Base-by-base conservation (phyloP, 2,329 filamentous ascomycete species). In the Curvularia sp. region DNA sequence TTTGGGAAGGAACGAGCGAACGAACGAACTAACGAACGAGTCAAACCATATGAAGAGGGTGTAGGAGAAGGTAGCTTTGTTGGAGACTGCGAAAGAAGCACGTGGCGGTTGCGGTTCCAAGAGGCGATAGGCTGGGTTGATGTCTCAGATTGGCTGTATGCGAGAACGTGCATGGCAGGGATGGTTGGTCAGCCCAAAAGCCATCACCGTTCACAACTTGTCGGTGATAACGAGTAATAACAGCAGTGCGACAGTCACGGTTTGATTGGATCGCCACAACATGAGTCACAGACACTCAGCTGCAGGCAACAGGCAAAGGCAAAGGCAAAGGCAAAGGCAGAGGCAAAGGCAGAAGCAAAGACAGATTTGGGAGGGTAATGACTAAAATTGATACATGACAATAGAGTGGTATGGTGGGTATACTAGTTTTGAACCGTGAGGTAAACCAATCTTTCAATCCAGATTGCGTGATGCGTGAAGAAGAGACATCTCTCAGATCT, bases 361-460 rank as follows among this genome's bases (percentile, higher is more conserved):
- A 33, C 26, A 8, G 44, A 6, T 43, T 43, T 43, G 2, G 28
- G 26, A 26, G 43, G 39, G 38, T 48, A 49, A 8, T 53, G 15
- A 22, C 9, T 47, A 26, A 54, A 54, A 67, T 65, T 66, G 66
- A 61, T 66, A 62, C 57, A 67, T 58, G 49, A 33, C 47, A 59
- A 61, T 57, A 60, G 55, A 67, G 58, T 58, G 63, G 63, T 62
- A 63, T 64, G 61, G 30, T 66, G 67, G 65, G 67, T 64, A 65
- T 61, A 61, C 60, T 70, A 66, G 57, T 71, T 72, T 70, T 70
- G 68, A 70, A 70, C 69, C 69, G 64, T 55, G 69, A 69, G 67
- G 68, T 68, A 53, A 31, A 31, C 62, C 65, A 62, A 55, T 61
- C 62, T 55, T 44, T 52, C 54, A 35, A 59, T 61, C 58, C 55